These are phyloP conservation scores for Hemileccinum impolitum DNA, from an alignment of 768 basidiomycete species.

Conservation along the genomic window DNA sequence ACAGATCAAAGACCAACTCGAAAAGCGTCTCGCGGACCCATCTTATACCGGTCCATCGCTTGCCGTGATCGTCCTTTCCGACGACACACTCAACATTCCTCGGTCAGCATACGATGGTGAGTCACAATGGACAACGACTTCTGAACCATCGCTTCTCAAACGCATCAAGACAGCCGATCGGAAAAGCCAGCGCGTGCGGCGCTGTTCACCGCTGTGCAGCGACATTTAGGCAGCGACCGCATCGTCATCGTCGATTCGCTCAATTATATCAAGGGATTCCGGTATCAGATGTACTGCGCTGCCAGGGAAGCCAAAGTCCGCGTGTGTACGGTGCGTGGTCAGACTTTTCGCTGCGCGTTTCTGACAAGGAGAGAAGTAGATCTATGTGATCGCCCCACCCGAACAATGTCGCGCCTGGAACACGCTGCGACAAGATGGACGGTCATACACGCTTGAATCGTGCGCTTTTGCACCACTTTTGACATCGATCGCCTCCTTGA, in stretches of 20 bases:
- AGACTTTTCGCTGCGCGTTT: neutral
- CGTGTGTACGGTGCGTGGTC: constrained; percentile 73
- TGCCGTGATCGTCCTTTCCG: constrained; percentile 57
- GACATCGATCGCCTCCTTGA: neutral
- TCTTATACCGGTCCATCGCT: constrained; percentile 51
- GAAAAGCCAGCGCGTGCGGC: constrained; percentile 89
- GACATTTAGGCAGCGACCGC: constrained; percentile 65
- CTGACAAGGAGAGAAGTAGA: constrained; percentile 40
- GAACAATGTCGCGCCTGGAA: constrained; percentile 83
- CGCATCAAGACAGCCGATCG: constrained; percentile 56
- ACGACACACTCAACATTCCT: constrained; percentile 63
- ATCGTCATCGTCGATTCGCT: constrained; percentile 87
- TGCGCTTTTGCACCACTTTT: constrained; percentile 25
- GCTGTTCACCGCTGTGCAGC: constrained; percentile 78
- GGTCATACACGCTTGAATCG: constrained; percentile 69
- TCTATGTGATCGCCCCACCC: constrained; percentile 71
- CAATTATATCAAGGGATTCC: constrained; percentile 98
- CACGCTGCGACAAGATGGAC: constrained; percentile 40
- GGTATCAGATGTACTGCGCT: constrained; percentile 97
- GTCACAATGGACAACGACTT: constrained; percentile 11
- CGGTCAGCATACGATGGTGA: constrained; percentile 74
- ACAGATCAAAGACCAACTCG: constrained; percentile 60
- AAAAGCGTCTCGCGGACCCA: constrained; percentile 45
- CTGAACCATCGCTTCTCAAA: neutral
- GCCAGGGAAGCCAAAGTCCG: constrained; percentile 84